phyloP scores from a whole-genome alignment of 2,329 filamentous ascomycete genomes.

The Helotiales sp. region DNA sequence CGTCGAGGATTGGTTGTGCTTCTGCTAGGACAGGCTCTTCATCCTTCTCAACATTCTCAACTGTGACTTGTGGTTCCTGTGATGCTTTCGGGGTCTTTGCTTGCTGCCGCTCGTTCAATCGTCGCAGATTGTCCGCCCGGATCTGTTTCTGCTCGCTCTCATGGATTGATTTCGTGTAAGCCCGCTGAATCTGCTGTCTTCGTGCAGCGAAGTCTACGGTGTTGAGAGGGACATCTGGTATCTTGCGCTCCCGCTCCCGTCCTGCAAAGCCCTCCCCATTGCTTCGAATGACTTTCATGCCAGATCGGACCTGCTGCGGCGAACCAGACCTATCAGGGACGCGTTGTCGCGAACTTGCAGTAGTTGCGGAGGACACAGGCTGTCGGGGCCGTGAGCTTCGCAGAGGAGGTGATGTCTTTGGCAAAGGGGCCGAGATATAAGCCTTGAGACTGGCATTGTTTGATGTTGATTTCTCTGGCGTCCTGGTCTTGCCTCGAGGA shows the following conservation, averaged over 20 bases:
- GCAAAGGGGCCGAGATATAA: constrained; percentile 68
- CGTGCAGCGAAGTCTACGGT: constrained; percentile 79
- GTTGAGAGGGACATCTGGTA: constrained; percentile 58
- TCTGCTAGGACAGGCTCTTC: constrained; percentile 8
- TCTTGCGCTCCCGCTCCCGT: constrained; percentile 41
- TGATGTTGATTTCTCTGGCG: constrained; percentile 21
- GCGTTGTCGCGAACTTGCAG: constrained; percentile 68
- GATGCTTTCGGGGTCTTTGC: constrained; percentile 28
- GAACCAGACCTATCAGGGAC: constrained; percentile 48
- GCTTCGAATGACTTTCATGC: constrained; percentile 32
- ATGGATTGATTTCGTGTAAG: constrained; percentile 81
- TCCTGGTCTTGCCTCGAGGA: constrained; percentile 25
- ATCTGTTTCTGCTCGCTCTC: constrained; percentile 62
- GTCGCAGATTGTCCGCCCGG: constrained; percentile 44
- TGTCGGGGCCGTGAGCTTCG: constrained; percentile 81
- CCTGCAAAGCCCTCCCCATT: constrained; percentile 24
- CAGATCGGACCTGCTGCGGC: constrained; percentile 25
- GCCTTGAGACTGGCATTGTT: constrained; percentile 63
- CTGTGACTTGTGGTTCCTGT: constrained; percentile 33
- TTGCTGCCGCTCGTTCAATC: constrained; percentile 24
- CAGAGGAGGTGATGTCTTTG: constrained; percentile 75
- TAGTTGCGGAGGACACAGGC: constrained; percentile 72
- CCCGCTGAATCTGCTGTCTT: constrained; percentile 78
- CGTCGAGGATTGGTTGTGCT: constrained; percentile 3
- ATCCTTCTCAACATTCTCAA: neutral